Evolutionary conservation across 768 basidiomycete genomes (phyloP).

Genomic region (Phaeolepiota aurea): DNA sequence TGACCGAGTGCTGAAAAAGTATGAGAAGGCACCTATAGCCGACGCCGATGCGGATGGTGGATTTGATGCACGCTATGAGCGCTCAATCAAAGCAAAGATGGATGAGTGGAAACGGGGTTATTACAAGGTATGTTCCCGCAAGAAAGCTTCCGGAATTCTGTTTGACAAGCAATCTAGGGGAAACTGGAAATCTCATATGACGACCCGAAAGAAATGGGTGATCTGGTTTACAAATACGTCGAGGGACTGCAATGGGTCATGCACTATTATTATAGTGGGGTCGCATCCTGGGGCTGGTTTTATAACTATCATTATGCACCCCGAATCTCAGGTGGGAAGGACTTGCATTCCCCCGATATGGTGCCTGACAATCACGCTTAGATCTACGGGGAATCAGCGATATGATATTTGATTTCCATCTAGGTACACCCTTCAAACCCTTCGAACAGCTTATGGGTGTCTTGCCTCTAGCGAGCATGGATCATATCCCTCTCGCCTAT

Average conservation of each 20-base stretch:
- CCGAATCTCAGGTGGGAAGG: slow-evolving; percentile 75
- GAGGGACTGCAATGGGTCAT: slow-evolving; percentile 99
- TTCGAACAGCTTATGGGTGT: slow-evolving; percentile 99
- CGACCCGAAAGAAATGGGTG: slow-evolving; percentile 55
- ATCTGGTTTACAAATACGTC: slow-evolving; percentile 73
- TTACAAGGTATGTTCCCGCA: slow-evolving; percentile 60
- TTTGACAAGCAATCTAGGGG: slow-evolving; percentile 34
- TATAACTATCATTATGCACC: slow-evolving; percentile 98
- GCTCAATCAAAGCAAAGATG: slow-evolving; percentile 74
- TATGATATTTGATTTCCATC: slow-evolving; percentile 79
- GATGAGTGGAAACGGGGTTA: slow-evolving; percentile 87
- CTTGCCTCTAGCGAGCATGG: slow-evolving; percentile 82
- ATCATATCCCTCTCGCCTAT: slow-evolving; percentile 82
- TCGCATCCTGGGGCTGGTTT: slow-evolving; percentile 98
- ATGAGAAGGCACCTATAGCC: slow-evolving; percentile 72
- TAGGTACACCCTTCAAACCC: slow-evolving; percentile 86
- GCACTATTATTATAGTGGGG: slow-evolving; percentile 97
- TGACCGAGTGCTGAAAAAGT: slow-evolving; percentile 79
- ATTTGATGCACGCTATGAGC: slow-evolving; percentile 75
- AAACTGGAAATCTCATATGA: slow-evolving; percentile 82
- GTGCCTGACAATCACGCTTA: slow-evolving; percentile 11
- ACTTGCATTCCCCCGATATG: slow-evolving; percentile 1
- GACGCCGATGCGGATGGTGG: slow-evolving; percentile 65
- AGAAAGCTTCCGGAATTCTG: not conserved
- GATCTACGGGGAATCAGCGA: slow-evolving; percentile 64